These are phyloP conservation scores for Yamadazyma diospyri DNA, from an alignment of 1,139 yeast genomes.

Conservation along the genomic window DNA sequence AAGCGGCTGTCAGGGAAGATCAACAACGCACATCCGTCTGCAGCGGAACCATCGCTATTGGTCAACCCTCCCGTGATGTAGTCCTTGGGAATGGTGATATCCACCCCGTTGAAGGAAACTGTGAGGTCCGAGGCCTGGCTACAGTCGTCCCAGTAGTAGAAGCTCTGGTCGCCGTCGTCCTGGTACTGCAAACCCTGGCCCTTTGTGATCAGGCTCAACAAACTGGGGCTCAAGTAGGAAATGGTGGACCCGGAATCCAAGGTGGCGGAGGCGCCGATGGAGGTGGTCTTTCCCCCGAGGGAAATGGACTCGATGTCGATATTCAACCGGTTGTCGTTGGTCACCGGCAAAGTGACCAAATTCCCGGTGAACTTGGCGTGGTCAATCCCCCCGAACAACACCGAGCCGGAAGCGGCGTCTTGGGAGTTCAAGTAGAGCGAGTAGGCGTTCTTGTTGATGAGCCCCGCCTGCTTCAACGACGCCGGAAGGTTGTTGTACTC, in stretches of 20 bases:
- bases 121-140: constrained; percentile 14
- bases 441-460: constrained; percentile 26
- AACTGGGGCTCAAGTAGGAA: constrained; percentile 17
- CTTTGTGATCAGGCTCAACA: constrained; percentile 18
- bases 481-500: constrained; percentile 26
- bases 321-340: constrained; percentile 20
- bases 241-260: constrained; percentile 31
- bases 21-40: constrained; percentile 7
- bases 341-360: constrained; percentile 19
- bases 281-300: constrained; percentile 13
- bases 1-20: constrained; percentile 9
- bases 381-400: constrained; percentile 52
- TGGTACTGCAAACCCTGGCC: constrained; percentile 9
- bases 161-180: neutral
- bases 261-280: constrained; percentile 20
- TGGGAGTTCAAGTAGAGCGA: constrained; percentile 28
- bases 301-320: constrained; percentile 18
- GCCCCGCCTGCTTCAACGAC: constrained; percentile 24
- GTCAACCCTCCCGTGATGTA: constrained; percentile 1
- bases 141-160: constrained; percentile 9
- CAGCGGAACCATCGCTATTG: constrained; percentile 10
- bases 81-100: constrained; percentile 25
- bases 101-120: constrained; percentile 29
- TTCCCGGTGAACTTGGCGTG: constrained; percentile 42
- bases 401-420: constrained; percentile 30